Percentiles rank a stretch among this genome's conserved stretches.
Evolutionary conservation across 2,329 filamentous ascomycete species (phyloP).

Genomic region (Basipetospora chlamydospora): DNA sequence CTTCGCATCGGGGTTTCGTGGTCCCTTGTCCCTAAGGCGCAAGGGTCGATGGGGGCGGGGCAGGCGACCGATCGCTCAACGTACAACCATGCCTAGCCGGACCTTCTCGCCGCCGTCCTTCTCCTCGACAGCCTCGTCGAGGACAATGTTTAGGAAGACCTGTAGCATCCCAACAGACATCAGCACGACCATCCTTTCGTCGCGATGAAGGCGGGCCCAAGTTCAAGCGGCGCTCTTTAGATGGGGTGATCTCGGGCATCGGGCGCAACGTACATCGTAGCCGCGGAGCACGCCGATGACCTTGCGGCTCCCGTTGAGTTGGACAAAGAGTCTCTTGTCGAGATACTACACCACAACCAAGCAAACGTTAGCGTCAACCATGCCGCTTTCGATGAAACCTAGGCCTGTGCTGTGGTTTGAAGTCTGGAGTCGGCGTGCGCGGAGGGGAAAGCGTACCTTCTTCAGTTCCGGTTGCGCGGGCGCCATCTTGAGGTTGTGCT

Average conservation of each 20-base stretch:
- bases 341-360: constrained; percentile 93
- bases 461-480: constrained; percentile 98
- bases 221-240: too few relatives aligned
- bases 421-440: too few relatives aligned
- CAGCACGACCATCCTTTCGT: too few relatives aligned
- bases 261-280: constrained; percentile 67
- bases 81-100: constrained; percentile 80
- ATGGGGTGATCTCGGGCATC: background rate
- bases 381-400: too few relatives aligned
- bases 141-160: constrained; percentile 97
- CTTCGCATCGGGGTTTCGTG: too few relatives aligned
- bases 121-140: constrained; percentile 94
- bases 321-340: constrained; percentile 96
- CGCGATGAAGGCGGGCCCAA: too few relatives aligned
- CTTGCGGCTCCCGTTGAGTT: constrained; percentile 94
- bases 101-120: constrained; percentile 84
- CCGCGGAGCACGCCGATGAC: constrained; percentile 88
- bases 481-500: constrained; percentile 50
- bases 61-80: too few relatives aligned
- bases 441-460: constrained; percentile 47
- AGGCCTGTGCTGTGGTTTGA: background rate
- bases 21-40: too few relatives aligned
- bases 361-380: too few relatives aligned
- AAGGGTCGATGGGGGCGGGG: too few relatives aligned
- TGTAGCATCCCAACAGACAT: too few relatives aligned